These are phyloP conservation scores for Guadua angustifolia DNA, from an alignment of 176 grass and related monocot genomes.

Conservation along the genomic window DNA sequence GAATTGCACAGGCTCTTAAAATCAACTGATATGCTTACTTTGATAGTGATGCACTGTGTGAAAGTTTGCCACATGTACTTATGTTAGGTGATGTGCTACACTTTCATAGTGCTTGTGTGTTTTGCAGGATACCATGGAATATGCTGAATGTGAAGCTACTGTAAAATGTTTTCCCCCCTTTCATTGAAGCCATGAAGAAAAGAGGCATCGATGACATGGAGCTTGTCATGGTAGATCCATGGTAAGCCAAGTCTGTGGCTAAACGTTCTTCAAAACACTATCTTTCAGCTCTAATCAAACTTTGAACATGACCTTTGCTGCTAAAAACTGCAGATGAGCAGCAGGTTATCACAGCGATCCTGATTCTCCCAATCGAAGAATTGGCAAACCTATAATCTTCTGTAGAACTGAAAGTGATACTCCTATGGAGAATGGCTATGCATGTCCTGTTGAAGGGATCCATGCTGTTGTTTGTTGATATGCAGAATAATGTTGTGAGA, in stretches of 20 bases:
- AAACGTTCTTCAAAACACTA: not conserved
- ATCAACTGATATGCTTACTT: not conserved
- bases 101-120: slow-evolving; percentile 17
- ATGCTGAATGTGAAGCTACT: no score
- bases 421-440: slow-evolving; percentile 99
- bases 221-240: slow-evolving; percentile 72
- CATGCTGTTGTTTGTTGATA: slow-evolving; percentile 85
- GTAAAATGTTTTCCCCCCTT: no score
- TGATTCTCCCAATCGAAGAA: slow-evolving; percentile 84
- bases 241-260: slow-evolving; percentile 35
- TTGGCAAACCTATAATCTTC: slow-evolving; percentile 94
- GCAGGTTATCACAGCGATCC: slow-evolving; percentile 81
- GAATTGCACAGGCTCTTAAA: not conserved
- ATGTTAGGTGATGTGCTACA: not conserved
- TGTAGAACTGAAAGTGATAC: slow-evolving; percentile 95
- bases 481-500: slow-evolving; percentile 85
- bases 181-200: no score
- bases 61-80: no score
- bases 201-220: slow-evolving; percentile 55
- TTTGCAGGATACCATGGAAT: no score
- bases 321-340: slow-evolving; percentile 65
- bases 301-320: not conserved
- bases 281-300: not conserved
- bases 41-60: not conserved
- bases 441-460: slow-evolving; percentile 95